Conservation (phyloP, 495 filamentous ascomycete genomes). For the Sordaria brevicollis region DNA sequence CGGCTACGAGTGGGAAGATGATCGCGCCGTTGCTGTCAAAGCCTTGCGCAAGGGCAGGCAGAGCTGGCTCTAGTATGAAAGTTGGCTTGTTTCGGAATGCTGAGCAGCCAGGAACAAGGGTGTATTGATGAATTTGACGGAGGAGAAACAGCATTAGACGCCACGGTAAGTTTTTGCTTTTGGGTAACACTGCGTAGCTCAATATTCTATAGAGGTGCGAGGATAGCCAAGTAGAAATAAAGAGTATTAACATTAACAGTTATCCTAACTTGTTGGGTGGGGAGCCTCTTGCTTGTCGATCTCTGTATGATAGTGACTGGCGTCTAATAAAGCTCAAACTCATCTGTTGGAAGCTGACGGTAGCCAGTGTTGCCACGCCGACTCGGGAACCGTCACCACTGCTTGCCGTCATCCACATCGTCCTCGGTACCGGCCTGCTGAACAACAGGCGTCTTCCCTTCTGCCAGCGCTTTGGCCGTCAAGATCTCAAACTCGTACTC, state of each 20-base stretch:
- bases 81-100: not conserved
- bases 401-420: slow-evolving; percentile 7
- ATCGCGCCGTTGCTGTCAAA: not conserved
- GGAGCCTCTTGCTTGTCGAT: not conserved
- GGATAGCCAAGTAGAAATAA: not conserved
- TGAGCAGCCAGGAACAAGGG: not conserved
- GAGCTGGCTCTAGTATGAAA: slow-evolving; percentile 4
- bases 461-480: slow-evolving; percentile 45
- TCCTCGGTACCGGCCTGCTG: slow-evolving; percentile 11
- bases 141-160: not conserved
- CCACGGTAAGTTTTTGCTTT: not conserved
- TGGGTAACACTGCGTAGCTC: not conserved
- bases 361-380: not conserved
- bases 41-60: slow-evolving; percentile 1
- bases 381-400: slow-evolving; percentile 6
- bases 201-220: not conserved
- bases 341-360: not conserved
- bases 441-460: slow-evolving; percentile 1
- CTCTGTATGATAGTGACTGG: not conserved
- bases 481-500: slow-evolving; percentile 93
- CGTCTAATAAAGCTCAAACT: not conserved
- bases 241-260: slow-evolving; percentile 8
- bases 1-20: not conserved
- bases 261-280: not conserved
- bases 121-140: not conserved